Base-by-base conservation (phyloP, 768 basidiomycete genomes). In the Fistulinella prunicolor region DNA sequence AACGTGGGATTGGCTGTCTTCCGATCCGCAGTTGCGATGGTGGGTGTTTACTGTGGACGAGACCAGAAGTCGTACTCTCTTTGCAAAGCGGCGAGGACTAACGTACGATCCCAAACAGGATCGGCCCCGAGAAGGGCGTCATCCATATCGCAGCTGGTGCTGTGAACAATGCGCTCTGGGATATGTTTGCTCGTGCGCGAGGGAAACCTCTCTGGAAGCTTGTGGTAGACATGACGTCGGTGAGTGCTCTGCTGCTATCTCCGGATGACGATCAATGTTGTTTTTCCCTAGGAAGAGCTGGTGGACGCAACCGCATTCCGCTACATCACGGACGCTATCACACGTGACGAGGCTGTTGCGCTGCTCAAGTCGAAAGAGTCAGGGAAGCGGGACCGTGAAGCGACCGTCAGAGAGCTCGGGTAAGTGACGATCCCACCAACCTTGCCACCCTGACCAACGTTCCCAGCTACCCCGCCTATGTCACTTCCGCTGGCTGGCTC, bases 81-180 rank as follows among this genome's bases (percentile, higher is more conserved):
- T n/a, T 28, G 17, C 17, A 22, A 30, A 37, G 13, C 28, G 19
- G 17, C 20, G 19, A 22, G 8, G 23, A 36, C 49, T 51, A 35
- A 42, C 9, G 5, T 40, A 13, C 28, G 5, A 19, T 53, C n/a
- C 14, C 26, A 37, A 50, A 46, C 43, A 88, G 87, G 86, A 85
- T 94, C 58, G 93, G 92, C 6, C 93, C 94, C 0, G 94, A 95
- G 65, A 95, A 95, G 67, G 94, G 94, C 43, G 91, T 97, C 3
- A 94, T 97, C 44, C 89, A 92, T 62, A 83, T 95, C 43, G 91
- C 93, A 3, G 79, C 88, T 0, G 90, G 81, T 6, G 90, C 91
- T 1, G 91, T 97, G 8, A 81, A 90, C 65, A 96, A 96, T 55
- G 94, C 94, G 0, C 60, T 95, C 2, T 97, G 94, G 94, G 94